A percentile compares a stretch with the other conserved stretches of the same genome.
Evolutionary conservation across 2,329 filamentous ascomycete species (phyloP).

Genomic region (Alternaria angustiovoidea): DNA sequence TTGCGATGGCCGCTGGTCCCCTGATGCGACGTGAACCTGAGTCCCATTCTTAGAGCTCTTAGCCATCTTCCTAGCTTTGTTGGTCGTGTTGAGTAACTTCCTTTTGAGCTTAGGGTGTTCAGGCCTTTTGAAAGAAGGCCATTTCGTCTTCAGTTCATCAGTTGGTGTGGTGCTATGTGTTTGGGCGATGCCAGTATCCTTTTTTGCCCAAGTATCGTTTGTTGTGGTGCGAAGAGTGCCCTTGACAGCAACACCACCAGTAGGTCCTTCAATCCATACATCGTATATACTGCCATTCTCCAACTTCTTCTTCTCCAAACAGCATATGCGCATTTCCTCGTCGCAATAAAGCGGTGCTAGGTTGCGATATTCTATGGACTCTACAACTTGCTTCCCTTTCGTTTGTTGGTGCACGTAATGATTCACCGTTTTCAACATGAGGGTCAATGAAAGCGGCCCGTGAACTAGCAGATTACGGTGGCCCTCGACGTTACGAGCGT

Average conservation of each 20-base stretch:
- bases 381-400: conserved; percentile 52
- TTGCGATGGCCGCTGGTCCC: background rate
- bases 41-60: background rate
- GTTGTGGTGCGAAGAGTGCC: conserved; percentile 41
- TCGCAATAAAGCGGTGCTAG: conserved; percentile 80
- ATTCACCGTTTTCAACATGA: conserved; percentile 75
- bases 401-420: conserved; percentile 12
- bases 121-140: background rate
- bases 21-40: background rate
- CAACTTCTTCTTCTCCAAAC: conserved; percentile 56
- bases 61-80: background rate
- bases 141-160: too few relatives aligned
- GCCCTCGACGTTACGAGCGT: conserved; percentile 75
- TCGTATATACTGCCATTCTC: conserved; percentile 40
- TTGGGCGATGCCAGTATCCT: too few relatives aligned
- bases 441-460: conserved; percentile 79
- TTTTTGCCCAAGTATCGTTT: background rate
- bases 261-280: conserved; percentile 53
- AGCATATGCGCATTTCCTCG: conserved; percentile 75
- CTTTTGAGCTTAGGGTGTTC: background rate
- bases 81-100: background rate
- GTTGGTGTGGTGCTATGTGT: background rate
- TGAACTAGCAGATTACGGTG: conserved; percentile 82
- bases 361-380: conserved; percentile 78
- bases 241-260: conserved; percentile 56